Base-by-base conservation (phyloP, 768 basidiomycete species). In the Daedaleopsis sinensis region DNA sequence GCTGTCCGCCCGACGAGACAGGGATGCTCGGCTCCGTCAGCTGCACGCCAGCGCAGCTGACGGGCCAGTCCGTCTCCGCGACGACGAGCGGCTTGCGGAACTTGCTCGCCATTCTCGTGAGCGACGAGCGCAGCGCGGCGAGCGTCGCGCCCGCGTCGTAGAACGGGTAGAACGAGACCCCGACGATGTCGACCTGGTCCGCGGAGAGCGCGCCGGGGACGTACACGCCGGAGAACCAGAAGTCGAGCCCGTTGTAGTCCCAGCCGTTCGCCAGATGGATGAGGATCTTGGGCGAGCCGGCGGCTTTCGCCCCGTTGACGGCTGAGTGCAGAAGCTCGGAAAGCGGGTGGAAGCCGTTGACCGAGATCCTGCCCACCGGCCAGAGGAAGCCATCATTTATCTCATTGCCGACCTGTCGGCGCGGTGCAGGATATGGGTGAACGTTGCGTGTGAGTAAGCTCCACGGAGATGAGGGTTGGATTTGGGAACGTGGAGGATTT, bases 101-200 rank as follows among this genome's bases (percentile, higher is more conserved):
- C 50, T 75, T 78, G 54, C 78, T 80, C 7, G 81, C 80, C 55
- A 84, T 74, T 38, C 76, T 78, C 46, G 79, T 80, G 67, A 88
- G 74, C 53, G 82, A 84, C 13, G 80, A 78, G 60, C 81, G 68
- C 38, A 88, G 77, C 6, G 76, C 78, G 46, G 70, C 62, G n/a
- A 80, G 71, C 8, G 84, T 87, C n/a, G 87, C 86, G 19, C 78
- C 76, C 6, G 82, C 78, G 46, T 79, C 82, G 65, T 86, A 86
- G 74, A 85, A 87, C 1, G 86, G 86, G 65, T 87, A 88, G 74
- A 86, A 86, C 12, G 85, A 86, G 70, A 88, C 84, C 21, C 84
- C 85, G 68, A 87, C 77, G 58, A 84, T 74, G 66, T 87, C 87
- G 49, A 86, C 73, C 59, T 87, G 83, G 24, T 72, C 65, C 1